Conservation (phyloP, 257 asterid species). For the Solanum appendiculatum region DNA sequence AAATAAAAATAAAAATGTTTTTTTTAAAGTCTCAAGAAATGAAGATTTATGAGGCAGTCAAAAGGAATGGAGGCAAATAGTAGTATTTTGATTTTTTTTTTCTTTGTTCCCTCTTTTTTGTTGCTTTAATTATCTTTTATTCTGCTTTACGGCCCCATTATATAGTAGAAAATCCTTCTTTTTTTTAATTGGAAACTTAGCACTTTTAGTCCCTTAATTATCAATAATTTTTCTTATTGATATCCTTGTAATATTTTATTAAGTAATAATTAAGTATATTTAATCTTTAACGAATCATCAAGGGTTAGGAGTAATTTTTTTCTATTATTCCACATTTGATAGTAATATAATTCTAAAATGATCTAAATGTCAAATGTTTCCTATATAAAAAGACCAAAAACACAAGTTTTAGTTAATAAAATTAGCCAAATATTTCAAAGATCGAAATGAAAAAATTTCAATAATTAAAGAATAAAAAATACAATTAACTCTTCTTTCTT, state of each 20-base stretch:
- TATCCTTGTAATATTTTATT: not conserved
- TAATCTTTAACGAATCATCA: not conserved
- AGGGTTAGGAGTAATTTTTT: not conserved
- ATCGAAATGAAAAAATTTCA: not conserved
- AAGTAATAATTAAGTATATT: not conserved
- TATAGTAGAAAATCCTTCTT: not conserved
- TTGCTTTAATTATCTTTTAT: slow-evolving; percentile 6
- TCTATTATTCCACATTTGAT: not conserved
- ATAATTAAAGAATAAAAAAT: not conserved
- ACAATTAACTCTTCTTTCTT: not conserved
- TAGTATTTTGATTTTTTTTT: slow-evolving; percentile 8
- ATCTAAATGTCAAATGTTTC: not conserved
- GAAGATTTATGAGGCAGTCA: slow-evolving; percentile 39
- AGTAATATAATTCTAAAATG: not conserved
- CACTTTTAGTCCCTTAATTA: not conserved
- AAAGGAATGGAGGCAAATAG: slow-evolving; percentile 9
- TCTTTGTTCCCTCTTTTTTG: not conserved
- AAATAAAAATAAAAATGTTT: not conserved
- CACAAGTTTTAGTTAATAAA: not conserved
- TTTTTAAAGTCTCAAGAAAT: slow-evolving; percentile 9
- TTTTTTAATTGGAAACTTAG: too few species aligned
- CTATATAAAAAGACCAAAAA: not conserved
- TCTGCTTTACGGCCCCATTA: slow-evolving; percentile 29
- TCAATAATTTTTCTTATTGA: not conserved
- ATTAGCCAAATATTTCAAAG: not conserved